Base-by-base conservation (phyloP, 1,139 yeast species). In the Yamadazyma jaroonii region DNA sequence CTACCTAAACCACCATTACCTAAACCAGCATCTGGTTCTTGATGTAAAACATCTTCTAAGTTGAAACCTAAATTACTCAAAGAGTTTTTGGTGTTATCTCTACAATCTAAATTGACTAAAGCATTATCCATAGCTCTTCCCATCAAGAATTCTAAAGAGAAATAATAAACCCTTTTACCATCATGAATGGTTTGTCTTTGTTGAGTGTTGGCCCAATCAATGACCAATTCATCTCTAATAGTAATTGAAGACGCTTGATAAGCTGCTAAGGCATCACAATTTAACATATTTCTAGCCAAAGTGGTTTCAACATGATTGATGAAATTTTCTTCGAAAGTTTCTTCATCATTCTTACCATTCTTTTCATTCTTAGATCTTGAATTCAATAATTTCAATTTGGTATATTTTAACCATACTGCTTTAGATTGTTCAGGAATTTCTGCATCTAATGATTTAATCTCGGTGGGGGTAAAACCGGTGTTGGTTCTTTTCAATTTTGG, bases 1-100 rank as follows among this genome's bases (percentile, higher is more conserved):
- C 97, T 79, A 44, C 97, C 97, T 43, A 90, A 70, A 45, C 97
- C 97, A 59, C 97, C 97, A 54, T 90, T 90, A 56, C 97, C 97
- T 41, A 89, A 74, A 15, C 90, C 97, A 11, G 96, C 96, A 61
- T 90, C 97, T 0, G 95, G 94, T 62, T 90, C 97, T 54, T 84
- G 81, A 39, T 81, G 80, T 51, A 89, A 69, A 23, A 90, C 75
- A 54, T 89, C 97, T 64, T 90, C 97, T 51, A 90, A 67, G 44
- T 82, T 79, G 73, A 90, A 90, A 7, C 97, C 97, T 49, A 89
- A 74, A 37, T 85, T 88, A 36, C 70, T 71, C 48, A 88, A 74
- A 3, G 94, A 81, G 10, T 61, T 62, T 11, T 57, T 51, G 32
- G 85, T 74, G 38, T 73, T 64, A 20, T 68, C 74, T 57, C 82